Base-by-base conservation (phyloP, 1,139 yeast genomes). In the Debaryomyces coudertii region DNA sequence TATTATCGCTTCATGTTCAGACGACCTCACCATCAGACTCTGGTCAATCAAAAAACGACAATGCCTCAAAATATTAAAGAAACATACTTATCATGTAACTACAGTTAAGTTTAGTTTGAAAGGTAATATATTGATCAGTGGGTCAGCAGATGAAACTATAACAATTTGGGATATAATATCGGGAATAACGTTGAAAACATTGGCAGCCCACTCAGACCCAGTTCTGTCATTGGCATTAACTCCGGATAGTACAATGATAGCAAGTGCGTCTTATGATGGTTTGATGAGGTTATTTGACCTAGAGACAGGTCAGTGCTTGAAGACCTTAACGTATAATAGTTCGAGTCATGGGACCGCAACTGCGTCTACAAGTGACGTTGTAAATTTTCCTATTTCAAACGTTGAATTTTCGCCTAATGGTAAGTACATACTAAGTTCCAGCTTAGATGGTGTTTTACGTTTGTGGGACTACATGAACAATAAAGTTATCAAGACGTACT, bases 151-250 rank as follows among this genome's bases (percentile, higher is more conserved):
- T 64, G 99, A 93, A 58, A 90, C 92, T 40, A 85, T 93, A 18
- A 80, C 90, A 41, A 77, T 92, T 3, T 93, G 99, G 99, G 97
- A 92, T 64, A 79, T 87, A 5, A 71, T 79, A 30, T 76, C 83
- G 22, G 95, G 95, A 0, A 76, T 77, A 41, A 80, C 88, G 42
- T 68, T 90, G 55, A 83, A 87, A 58, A 89, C 95, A 0, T 70
- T 93, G 47, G 89, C 96, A 14, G 98, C 99, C 0, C 99, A 93
- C 63, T 82, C 96, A 0, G 98, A 90, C 55, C 96, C 98, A 0
- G 87, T 93, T 1, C 83, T 89, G 40, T 77, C 89, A 0, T 72
- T 92, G 1, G 83, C 88, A 53, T 69, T 93, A 44, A 76, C 83
- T 1, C 85, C 84, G 45, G 99, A 93, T 58, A 88, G 93, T 41